Conservation (phyloP, 805 yeast species). For the Cyberlindnera samutprakarnensis region DNA sequence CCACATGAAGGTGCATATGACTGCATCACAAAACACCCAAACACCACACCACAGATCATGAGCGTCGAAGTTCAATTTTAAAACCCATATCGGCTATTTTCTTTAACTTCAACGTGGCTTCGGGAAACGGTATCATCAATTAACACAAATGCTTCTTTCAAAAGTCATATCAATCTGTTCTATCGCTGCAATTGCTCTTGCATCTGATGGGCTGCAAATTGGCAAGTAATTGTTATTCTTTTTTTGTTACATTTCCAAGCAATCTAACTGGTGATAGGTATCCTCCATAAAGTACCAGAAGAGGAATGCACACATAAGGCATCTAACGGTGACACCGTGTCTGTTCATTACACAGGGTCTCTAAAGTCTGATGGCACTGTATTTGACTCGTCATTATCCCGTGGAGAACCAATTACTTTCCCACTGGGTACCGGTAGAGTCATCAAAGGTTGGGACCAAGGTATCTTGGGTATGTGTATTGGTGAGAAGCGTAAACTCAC, state of each 20-base stretch:
- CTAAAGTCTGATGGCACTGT: slow-evolving; percentile 53
- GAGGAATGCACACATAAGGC: slow-evolving; percentile 52
- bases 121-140: no score
- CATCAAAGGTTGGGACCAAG: slow-evolving; percentile 88
- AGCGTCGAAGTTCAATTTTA: no score
- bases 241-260: background rate
- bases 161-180: slow-evolving; percentile 1
- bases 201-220: background rate
- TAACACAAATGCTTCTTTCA: no score
- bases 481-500: slow-evolving; percentile 78
- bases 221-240: background rate
- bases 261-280: slow-evolving; percentile 22
- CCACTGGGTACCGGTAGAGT: slow-evolving; percentile 74
- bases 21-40: no score
- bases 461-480: slow-evolving; percentile 67
- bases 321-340: slow-evolving; percentile 54
- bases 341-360: slow-evolving; percentile 75
- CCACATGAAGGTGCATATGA: no score
- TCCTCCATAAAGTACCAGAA: slow-evolving; percentile 40
- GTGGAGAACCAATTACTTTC: slow-evolving; percentile 65
- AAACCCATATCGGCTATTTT: no score
- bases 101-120: no score
- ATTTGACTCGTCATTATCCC: slow-evolving; percentile 65
- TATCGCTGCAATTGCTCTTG: no score
- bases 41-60: no score